These are phyloP conservation scores for Candida palmyrensis DNA, from an alignment of 805 yeast genomes.

Conservation along the genomic window DNA sequence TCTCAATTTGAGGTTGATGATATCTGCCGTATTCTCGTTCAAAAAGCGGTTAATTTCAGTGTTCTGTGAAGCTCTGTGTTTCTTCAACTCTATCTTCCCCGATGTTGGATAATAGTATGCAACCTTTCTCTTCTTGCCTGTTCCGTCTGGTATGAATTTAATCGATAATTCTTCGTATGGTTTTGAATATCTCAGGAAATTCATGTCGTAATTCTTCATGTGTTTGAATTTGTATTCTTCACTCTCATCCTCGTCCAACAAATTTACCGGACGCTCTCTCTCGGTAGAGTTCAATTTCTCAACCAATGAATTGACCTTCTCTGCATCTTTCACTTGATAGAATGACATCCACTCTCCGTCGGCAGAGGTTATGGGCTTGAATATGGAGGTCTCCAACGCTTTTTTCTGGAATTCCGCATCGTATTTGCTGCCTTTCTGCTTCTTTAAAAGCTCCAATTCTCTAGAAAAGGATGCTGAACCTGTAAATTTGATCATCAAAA, in stretches of 20 bases:
- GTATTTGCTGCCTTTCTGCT: constrained; percentile 21
- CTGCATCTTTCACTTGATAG: constrained; percentile 25
- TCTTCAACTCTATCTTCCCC: constrained; percentile 76
- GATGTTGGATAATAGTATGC: constrained; percentile 76
- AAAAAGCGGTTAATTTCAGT: constrained; percentile 49
- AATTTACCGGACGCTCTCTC: constrained; percentile 37
- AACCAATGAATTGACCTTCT: constrained; percentile 18
- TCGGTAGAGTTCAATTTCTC: constrained; percentile 32
- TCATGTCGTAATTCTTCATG: constrained; percentile 77
- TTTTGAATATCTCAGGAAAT: constrained; percentile 39
- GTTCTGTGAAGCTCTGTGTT: constrained; percentile 69
- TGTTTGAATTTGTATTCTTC: constrained; percentile 54
- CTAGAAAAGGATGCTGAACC: constrained; percentile 49
- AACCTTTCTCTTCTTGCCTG: constrained; percentile 41
- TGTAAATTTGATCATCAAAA: constrained; percentile 55
- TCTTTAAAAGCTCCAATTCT: constrained; percentile 26
- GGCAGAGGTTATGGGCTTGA: constrained; percentile 66
- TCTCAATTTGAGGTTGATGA: constrained; percentile 56
- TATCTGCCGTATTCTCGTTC: constrained; percentile 54
- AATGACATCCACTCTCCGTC: constrained; percentile 75
- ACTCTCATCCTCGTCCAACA: constrained; percentile 40
- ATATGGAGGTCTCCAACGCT: constrained; percentile 54
- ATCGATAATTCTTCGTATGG: constrained; percentile 65
- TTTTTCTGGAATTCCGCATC: constrained; percentile 29
- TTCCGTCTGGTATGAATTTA: constrained; percentile 42